Conservation (phyloP, 78 protist species). For the Paulinella micropora region DNA sequence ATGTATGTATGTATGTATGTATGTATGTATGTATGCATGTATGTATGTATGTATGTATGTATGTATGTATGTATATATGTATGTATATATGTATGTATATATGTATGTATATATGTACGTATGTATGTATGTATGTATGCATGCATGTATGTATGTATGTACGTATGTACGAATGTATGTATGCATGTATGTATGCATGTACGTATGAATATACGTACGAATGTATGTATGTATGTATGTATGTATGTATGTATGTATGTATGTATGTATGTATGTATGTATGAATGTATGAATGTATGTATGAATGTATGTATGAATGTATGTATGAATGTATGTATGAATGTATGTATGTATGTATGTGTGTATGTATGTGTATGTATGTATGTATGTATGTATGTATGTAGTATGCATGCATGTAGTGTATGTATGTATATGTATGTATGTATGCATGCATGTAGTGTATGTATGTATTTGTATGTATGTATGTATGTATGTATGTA, state of each 20-base stretch:
- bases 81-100: neutral
- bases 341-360: neutral
- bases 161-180: neutral
- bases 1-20: neutral
- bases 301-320: neutral
- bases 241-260: neutral
- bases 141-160: neutral
- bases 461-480: neutral
- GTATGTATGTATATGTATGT: neutral
- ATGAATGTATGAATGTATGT: neutral
- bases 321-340: neutral
- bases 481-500: neutral
- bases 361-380: neutral
- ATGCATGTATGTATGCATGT: neutral
- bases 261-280: neutral
- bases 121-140: neutral
- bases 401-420: neutral
- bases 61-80: neutral
- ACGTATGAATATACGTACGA: neutral
- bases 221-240: neutral
- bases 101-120: neutral
- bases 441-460: neutral
- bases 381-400: neutral
- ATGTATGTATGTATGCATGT: neutral
- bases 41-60: neutral